phyloP scores from a whole-genome alignment of 2,329 filamentous ascomycete genomes.

The Venturia oleaginea region DNA sequence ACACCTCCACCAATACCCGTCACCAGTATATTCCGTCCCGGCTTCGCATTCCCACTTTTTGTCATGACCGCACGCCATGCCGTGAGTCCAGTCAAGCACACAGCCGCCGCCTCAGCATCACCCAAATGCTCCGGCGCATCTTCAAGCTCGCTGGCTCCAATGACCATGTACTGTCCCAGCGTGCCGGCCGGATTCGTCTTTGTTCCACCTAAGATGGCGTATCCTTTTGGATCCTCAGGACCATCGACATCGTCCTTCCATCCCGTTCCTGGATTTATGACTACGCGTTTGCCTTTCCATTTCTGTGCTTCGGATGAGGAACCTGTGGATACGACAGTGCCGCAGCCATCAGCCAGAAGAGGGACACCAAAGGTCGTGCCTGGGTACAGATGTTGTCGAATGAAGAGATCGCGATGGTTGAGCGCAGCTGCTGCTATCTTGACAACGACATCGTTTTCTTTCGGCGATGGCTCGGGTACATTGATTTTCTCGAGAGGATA shows the following conservation, averaged over 20 bases:
- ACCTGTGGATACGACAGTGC: constrained; percentile 59
- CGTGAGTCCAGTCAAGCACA: constrained; percentile 79
- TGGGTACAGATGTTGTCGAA: constrained; percentile 86
- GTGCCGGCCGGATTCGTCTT: constrained; percentile 58
- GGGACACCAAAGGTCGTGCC: constrained; percentile 70
- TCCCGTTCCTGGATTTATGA: constrained; percentile 68
- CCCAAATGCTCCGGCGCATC: constrained; percentile 63
- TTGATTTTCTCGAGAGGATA: constrained; percentile 56
- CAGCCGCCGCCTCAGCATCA: constrained; percentile 66
- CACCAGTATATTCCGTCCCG: constrained; percentile 67
- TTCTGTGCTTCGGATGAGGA: constrained; percentile 35
- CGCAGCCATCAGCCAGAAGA: constrained; percentile 74
- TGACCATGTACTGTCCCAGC: constrained; percentile 61
- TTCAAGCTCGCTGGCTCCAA: constrained; percentile 67
- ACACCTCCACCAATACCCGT: constrained; percentile 93
- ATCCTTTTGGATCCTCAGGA: constrained; percentile 54
- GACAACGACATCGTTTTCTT: constrained; percentile 61
- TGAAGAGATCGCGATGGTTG: constrained; percentile 93
- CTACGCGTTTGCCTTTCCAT: constrained; percentile 59
- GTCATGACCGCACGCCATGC: constrained; percentile 78
- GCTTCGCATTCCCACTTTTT: constrained; percentile 58
- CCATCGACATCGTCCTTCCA: constrained; percentile 66
- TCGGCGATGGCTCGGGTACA: constrained; percentile 53
- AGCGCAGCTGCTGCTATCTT: constrained; percentile 71
- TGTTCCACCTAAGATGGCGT: constrained; percentile 62